Percentiles rank a stretch among this genome's conserved stretches.
Evolutionary conservation across 2,329 filamentous ascomycete genomes (phyloP).

Genomic region (Pleurostoma richardsiae): DNA sequence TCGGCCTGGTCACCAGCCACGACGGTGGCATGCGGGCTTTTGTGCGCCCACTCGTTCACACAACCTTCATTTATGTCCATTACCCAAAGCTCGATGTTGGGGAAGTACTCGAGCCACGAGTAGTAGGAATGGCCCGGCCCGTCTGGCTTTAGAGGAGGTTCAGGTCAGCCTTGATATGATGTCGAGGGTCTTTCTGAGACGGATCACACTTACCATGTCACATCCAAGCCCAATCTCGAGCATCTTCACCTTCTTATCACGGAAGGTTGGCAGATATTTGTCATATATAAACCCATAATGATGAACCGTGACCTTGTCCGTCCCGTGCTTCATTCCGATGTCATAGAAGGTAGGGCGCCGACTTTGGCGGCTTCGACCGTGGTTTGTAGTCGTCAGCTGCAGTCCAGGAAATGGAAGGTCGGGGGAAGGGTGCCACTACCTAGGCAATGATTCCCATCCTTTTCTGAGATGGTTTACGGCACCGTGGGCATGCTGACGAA

Average conservation of each 20-base stretch:
- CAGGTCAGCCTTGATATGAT: no score
- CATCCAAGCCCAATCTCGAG: slow-evolving; percentile 36
- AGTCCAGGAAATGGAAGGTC: no score
- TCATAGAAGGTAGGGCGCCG: slow-evolving; percentile 17
- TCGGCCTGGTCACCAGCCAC: slow-evolving; percentile 34
- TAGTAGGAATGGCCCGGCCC: slow-evolving; percentile 31
- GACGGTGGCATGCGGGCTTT: slow-evolving; percentile 27
- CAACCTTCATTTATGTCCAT: slow-evolving; percentile 32
- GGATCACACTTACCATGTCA: slow-evolving; percentile 19
- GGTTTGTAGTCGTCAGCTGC: no score
- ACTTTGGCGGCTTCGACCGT: no score
- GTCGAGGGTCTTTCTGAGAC: no score
- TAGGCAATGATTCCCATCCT: no score
- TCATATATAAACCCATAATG: slow-evolving; percentile 35
- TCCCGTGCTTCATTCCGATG: slow-evolving; percentile 27
- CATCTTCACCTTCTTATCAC: slow-evolving; percentile 27
- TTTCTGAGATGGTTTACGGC: no score
- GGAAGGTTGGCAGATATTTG: slow-evolving; percentile 25
- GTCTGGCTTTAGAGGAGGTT: slow-evolving; percentile 9
- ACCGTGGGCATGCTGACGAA: no score
- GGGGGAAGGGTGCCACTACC: no score
- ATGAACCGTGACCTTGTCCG: slow-evolving; percentile 32
- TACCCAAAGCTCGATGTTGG: slow-evolving; percentile 31
- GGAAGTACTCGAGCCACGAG: slow-evolving; percentile 33
- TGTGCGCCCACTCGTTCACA: slow-evolving; percentile 25